Evolutionary conservation across 2,329 filamentous ascomycete species (phyloP).

Genomic region (Calonectria pteridis): DNA sequence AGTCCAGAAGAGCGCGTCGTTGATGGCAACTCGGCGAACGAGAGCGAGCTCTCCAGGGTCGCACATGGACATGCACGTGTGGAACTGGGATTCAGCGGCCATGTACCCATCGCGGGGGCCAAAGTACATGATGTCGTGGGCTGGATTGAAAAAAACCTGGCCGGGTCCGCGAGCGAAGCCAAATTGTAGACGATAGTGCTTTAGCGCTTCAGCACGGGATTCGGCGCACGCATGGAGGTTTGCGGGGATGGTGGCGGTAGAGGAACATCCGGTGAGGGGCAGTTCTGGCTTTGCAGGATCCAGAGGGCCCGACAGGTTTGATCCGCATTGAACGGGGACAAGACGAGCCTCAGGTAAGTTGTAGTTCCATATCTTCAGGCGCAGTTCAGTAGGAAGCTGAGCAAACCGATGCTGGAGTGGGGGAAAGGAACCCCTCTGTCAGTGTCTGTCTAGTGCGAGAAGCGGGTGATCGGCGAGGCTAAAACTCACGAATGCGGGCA

Average conservation of each 20-base stretch:
- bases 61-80: constrained; percentile 58
- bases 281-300: constrained; percentile 17
- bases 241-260: constrained; percentile 55
- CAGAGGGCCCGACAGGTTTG: constrained; percentile 43
- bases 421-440: constrained; percentile 9
- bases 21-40: constrained; percentile 59
- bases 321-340: constrained; percentile 57
- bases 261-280: constrained; percentile 53
- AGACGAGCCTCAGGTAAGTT: constrained; percentile 58
- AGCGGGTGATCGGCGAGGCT: constrained; percentile 29
- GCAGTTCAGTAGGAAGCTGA: constrained; percentile 59
- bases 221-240: constrained; percentile 62
- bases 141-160: constrained; percentile 57
- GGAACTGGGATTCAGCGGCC: constrained; percentile 59
- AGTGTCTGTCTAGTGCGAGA: constrained; percentile 17
- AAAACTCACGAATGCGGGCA: constrained; percentile 29
- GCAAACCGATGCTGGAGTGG: constrained; percentile 55
- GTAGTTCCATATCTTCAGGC: constrained; percentile 61
- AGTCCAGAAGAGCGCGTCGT: constrained; percentile 58
- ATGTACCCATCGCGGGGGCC: constrained; percentile 59
- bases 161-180: constrained; percentile 57
- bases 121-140: constrained; percentile 61
- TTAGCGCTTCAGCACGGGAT: constrained; percentile 58
- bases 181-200: constrained; percentile 56
- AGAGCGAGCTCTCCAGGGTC: constrained; percentile 54